These are phyloP conservation scores for Novakomyces olei DNA, from an alignment of 805 yeast species.

Conservation along the genomic window DNA sequence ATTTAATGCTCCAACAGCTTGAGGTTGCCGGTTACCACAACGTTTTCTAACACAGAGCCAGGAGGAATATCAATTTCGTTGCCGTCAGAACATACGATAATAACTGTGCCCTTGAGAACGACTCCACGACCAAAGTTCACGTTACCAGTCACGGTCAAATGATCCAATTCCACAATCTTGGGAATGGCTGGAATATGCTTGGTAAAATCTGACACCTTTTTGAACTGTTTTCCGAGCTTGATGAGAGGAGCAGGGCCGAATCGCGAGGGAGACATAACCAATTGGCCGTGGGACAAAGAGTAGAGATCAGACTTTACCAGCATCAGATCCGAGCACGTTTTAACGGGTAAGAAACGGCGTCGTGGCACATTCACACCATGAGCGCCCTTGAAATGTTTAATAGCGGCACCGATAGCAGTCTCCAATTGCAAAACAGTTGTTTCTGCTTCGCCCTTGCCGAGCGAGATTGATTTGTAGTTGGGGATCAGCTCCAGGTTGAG, in stretches of 20 bases:
- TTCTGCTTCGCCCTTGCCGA: slow-evolving; percentile 6
- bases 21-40: slow-evolving; percentile 89
- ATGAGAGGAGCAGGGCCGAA: slow-evolving; percentile 82
- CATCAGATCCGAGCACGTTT: slow-evolving; percentile 85
- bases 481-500: slow-evolving; percentile 89
- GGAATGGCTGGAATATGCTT: slow-evolving; percentile 87
- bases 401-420: slow-evolving; percentile 98
- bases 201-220: slow-evolving; percentile 82
- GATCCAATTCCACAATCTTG: slow-evolving; percentile 85
- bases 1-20: slow-evolving; percentile 71
- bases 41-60: slow-evolving; percentile 85
- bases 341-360: slow-evolving; percentile 91
- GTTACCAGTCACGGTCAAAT: slow-evolving; percentile 91
- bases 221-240: slow-evolving; percentile 89
- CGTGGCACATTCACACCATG: slow-evolving; percentile 98
- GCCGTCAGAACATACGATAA: slow-evolving; percentile 91
- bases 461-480: slow-evolving; percentile 52
- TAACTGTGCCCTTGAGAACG: slow-evolving; percentile 87
- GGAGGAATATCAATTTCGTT: slow-evolving; percentile 93
- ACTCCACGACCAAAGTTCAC: slow-evolving; percentile 78
- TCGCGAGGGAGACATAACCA: slow-evolving; percentile 61
- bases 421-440: slow-evolving; percentile 29
- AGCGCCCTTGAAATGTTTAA: slow-evolving; percentile 81
- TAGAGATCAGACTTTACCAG: slow-evolving; percentile 90
- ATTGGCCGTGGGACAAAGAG: slow-evolving; percentile 74